These are phyloP conservation scores for Macrocybe sp. DNA, from an alignment of 1,284 basidiomycete species.

Conservation along the genomic window DNA sequence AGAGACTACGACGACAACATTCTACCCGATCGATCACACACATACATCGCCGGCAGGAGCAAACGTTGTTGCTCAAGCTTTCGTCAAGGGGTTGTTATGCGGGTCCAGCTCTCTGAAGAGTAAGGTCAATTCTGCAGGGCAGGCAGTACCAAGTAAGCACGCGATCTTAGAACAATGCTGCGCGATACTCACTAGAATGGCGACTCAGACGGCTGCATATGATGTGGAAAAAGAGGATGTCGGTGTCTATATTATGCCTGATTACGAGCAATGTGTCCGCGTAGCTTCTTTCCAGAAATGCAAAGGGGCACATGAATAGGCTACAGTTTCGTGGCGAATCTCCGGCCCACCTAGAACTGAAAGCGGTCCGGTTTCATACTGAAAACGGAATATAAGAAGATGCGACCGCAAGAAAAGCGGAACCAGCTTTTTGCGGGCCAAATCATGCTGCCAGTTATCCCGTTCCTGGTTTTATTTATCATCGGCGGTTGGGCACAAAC, in stretches of 20 bases:
- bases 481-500: slow-evolving; percentile 8
- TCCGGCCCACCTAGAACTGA: too few species aligned
- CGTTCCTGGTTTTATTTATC: slow-evolving; percentile 1
- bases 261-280: too few species aligned
- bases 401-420: too few species aligned
- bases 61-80: slow-evolving; percentile 38
- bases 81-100: slow-evolving; percentile 35
- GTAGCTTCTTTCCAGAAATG: too few species aligned
- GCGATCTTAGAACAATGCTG: background rate
- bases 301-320: too few species aligned
- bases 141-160: slow-evolving; percentile 29
- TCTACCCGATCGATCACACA: slow-evolving; percentile 43
- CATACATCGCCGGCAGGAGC: slow-evolving; percentile 41
- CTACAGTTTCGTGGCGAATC: too few species aligned
- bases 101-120: slow-evolving; percentile 26
- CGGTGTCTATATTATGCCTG: too few species aligned
- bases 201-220: slow-evolving; percentile 20
- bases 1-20: slow-evolving; percentile 33
- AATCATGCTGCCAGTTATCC: background rate
- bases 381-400: too few species aligned
- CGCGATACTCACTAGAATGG: background rate
- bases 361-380: too few species aligned
- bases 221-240: background rate
- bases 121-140: slow-evolving; percentile 30
- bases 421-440: background rate